Evolutionary conservation across 2,329 filamentous ascomycete species (phyloP), one percentile per base, ranked within the genome.

Genomic region (Shiraia bambusicola): DNA sequence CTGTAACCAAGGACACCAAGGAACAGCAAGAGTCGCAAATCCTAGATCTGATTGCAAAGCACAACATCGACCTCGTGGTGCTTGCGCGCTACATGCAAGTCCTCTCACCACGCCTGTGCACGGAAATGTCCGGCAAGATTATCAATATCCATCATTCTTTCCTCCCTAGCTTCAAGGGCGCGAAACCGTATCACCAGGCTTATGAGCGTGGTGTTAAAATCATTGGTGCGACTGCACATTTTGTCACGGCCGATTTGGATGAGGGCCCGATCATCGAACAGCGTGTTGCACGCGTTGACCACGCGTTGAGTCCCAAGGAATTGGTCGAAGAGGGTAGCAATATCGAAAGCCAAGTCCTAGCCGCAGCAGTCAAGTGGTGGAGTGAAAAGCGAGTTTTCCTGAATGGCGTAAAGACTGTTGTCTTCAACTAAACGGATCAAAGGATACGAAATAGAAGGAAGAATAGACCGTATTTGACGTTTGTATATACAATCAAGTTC

Each of bases 101-200:
- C 24, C 77, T 93, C 9, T 87, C 83, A 15, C 87, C 87, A 0
- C 79, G 72, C 7, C 75, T 93, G 28, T 93, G 88, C 73, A 72
- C 77, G 43, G 86, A 81, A 58, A 91, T 93, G 87, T 86, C 82
- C 36, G 88, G 88, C 44, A 83, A 82, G 66, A 93, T 93, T 72
- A 92, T 93, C 84, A 93, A 93, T 73, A 92, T 93, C 70, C 88
- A 93, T 73, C 88, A 93, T 73, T 86, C 81, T 55, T 93, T 93
- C 80, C 69, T 93, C 76, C 88, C 88, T 0, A 84, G 80, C 8
- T 93, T 93, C 80, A 93, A 93, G 77, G 88, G 88, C 47, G 88
- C 88, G 22, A 89, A 88, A 72, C 88, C 88, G 3, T 93, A 93
- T 71, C 88, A 92, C 69, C 88, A 93, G 75, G 88, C 88, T 6